Evolutionary conservation across 495 filamentous ascomycete species (phyloP).

Genomic region (Annulohypoxylon bovei): DNA sequence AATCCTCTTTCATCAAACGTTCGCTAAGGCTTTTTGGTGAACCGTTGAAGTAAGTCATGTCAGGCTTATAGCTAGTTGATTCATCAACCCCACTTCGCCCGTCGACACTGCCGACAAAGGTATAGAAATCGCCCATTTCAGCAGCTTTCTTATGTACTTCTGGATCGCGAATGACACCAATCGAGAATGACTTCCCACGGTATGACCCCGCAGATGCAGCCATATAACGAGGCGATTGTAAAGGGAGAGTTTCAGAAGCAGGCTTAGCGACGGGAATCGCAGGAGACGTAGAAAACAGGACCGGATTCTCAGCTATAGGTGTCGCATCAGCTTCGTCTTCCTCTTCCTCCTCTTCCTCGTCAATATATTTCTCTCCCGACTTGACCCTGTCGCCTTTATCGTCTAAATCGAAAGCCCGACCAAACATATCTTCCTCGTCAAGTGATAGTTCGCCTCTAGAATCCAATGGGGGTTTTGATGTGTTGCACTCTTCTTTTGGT

Average conservation of each 20-base stretch:
- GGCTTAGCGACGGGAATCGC: conserved; percentile 37
- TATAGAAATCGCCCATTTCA: conserved; percentile 55
- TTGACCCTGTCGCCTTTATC: not conserved
- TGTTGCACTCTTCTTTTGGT: not conserved
- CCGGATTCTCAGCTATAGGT: conserved; percentile 32
- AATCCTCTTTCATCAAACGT: conserved; percentile 56
- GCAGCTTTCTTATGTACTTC: conserved; percentile 56
- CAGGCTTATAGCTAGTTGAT: conserved; percentile 53
- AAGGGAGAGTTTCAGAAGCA: conserved; percentile 24
- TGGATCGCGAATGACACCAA: conserved; percentile 52
- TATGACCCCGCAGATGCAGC: conserved; percentile 54
- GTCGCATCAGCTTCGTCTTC: conserved; percentile 40
- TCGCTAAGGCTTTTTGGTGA: conserved; percentile 56
- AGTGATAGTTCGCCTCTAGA: not conserved
- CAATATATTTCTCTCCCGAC: conserved; percentile 37
- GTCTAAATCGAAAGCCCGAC: not conserved
- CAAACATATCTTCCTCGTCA: conserved; percentile 46
- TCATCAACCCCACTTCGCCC: conserved; percentile 53
- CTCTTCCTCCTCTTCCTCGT: conserved; percentile 39
- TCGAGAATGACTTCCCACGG: conserved; percentile 50
- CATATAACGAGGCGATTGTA: conserved; percentile 27
- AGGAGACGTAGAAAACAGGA: conserved; percentile 37
- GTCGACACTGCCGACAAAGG: conserved; percentile 58
- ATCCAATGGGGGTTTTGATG: not conserved
- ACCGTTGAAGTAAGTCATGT: conserved; percentile 43